Base-by-base conservation (phyloP, 2,329 filamentous ascomycete genomes). In the Calonectria multiphialidica region DNA sequence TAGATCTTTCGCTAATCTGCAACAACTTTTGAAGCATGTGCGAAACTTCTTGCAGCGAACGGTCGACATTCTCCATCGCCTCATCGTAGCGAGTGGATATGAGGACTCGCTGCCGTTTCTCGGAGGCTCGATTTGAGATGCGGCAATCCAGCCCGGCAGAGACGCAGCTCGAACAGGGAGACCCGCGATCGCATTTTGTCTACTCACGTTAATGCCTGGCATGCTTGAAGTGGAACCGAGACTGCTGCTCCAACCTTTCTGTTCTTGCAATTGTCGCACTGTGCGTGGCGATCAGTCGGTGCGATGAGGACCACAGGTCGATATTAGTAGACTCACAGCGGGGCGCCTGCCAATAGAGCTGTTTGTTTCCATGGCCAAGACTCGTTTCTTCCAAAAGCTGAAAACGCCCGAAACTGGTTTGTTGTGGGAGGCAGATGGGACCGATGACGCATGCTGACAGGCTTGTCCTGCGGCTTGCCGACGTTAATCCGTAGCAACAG, bases 231-330 rank as follows among this genome's bases (percentile, higher is more conserved):
- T 18, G 15, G 16, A 4, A 37, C 7, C 1, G 12, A 28, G 23
- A 21, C 18, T 23, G 9, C 16, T 10, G 21, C 12, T n/a, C n/a
- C 23, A 18, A 65, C 62, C 33, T 65, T 65, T 50, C 62, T 47
- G 33, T 28, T 47, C 23, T 65, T 65, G 44, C 62, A 65, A 15
- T 65, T 65, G 23, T 53, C 62, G 18, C 62, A 65, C 45, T 65
- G 15, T n/a, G 28, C 59, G 33, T n/a, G 15, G n/a, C 16, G 2
- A 23, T 59, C 15, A 59, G 35, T 12, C 5, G 15, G 16, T 10
- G n/a, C 28, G 8, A 7, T 12, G 45, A 49, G 15, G 25, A 21
- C 10, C 5, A 5, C 49, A 21, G 6, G 28, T 12, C n/a, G 16
- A n/a, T 21, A 12, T 35, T 13, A 9, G 50, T 21, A 21, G 9